Evolutionary conservation across 2,329 filamentous ascomycete species (phyloP), one percentile per base, ranked within the genome.

Genomic region (Pseudogymnoascus sp.): DNA sequence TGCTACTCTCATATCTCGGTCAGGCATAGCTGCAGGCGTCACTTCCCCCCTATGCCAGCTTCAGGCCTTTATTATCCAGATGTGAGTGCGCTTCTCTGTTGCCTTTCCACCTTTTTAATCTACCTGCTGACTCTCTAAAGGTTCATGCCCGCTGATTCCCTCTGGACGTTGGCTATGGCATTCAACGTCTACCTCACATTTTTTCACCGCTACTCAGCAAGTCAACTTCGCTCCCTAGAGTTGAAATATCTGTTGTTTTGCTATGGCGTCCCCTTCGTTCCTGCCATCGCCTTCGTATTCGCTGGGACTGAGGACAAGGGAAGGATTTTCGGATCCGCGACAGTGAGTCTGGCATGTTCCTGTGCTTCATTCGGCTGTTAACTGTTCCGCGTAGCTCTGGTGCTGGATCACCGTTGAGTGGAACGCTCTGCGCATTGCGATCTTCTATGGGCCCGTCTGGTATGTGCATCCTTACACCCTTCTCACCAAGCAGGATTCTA

Each of bases 51-150:
- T 71, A 8, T 88, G 90, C 71, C 87, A 91, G 71, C 83, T 91
- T 28, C 91, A 96, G 70, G 89, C 79, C 0, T 89, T 93, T 67
- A 75, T 96, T n/a, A 88, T 96, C 65, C 90, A 96, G 73, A 90
- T 90, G 91, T 91, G 74, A 68, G 86, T 72, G 46, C 23, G 8
- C 16, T 28, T 28, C 37, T 31, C 9, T 28, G 43, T 21, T 8
- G 7, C 14, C 11, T 14, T 5, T 18, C 3, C 7, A 6, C 31
- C 5, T 6, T 21, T 60, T 38, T 40, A 60, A 38, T 25, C 16
- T 23, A 11, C 16, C 12, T 34, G 42, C 60, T 62, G n/a, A 46
- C 31, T 31, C 16, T 61, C 63, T 69, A 62, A 68, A 82, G 78
- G 81, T 84, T 84, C 68, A 80, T 82, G 76, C 79, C 78, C 16